phyloP scores from a whole-genome alignment of 305 asterid genomes.

The Fraxinus velutina region DNA sequence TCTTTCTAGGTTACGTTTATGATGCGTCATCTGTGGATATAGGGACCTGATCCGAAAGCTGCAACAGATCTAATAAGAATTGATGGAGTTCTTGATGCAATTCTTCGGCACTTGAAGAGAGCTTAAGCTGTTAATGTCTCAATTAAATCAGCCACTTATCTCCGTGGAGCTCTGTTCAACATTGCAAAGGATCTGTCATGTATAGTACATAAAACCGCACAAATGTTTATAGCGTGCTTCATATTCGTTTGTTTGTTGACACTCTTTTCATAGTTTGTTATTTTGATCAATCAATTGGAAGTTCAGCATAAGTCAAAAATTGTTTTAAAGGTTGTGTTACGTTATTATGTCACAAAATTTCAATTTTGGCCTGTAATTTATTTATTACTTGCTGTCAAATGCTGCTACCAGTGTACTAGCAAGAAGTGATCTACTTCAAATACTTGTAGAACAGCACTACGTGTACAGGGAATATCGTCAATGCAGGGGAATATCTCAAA shows the following conservation, averaged over 20 bases:
- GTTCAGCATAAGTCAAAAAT: not conserved
- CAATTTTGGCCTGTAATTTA: conserved; percentile 3
- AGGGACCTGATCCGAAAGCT: conserved; percentile 87
- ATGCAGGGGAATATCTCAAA: no score
- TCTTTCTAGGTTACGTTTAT: conserved; percentile 11
- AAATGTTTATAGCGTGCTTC: not conserved
- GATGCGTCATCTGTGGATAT: conserved; percentile 27
- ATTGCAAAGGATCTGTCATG: not conserved
- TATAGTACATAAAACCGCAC: not conserved
- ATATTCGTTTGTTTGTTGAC: not conserved
- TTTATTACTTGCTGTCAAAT: conserved; percentile 58
- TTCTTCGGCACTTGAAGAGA: conserved; percentile 72
- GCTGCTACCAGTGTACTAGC: conserved; percentile 68
- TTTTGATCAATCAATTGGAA: not conserved
- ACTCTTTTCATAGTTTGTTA: not conserved
- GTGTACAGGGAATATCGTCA: no score
- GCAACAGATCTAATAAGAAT: conserved; percentile 72
- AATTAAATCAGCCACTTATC: not conserved
- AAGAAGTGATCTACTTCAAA: conserved; percentile 57
- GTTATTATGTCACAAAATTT: not conserved
- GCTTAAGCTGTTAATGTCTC: conserved; percentile 49
- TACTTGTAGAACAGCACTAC: conserved; percentile 42
- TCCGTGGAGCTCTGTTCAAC: conserved; percentile 11
- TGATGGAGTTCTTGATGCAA: conserved; percentile 76
- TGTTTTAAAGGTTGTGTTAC: not conserved